phyloP scores from a whole-genome alignment of 257 asterid genomes.

The Solanum medicagineum region DNA sequence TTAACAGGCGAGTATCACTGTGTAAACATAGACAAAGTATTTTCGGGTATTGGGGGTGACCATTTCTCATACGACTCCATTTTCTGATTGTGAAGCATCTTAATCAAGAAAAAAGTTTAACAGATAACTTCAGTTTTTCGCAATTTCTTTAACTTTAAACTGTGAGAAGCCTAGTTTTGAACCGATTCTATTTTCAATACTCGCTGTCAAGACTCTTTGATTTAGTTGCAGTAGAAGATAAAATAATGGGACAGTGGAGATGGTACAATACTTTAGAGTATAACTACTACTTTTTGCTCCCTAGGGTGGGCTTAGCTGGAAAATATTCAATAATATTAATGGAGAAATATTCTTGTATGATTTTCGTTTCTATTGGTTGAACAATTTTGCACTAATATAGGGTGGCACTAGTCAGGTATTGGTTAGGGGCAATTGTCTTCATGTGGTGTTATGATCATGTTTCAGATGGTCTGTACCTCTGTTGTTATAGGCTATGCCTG shows the following conservation, averaged over 20 bases:
- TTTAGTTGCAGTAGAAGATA: background rate
- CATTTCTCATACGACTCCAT: background rate
- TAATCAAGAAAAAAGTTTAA: background rate
- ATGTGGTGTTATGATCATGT: background rate
- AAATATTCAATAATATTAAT: background rate
- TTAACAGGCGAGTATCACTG: background rate
- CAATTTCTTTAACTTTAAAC: background rate
- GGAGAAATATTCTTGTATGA: background rate
- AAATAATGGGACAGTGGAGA: background rate
- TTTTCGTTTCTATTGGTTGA: background rate
- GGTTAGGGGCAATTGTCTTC: background rate
- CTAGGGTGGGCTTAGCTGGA: background rate
- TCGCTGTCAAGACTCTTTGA: background rate
- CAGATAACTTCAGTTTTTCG: background rate
- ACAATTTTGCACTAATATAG: background rate
- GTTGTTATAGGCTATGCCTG: background rate
- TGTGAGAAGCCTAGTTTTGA: background rate
- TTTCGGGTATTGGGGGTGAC: background rate
- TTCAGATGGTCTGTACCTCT: background rate
- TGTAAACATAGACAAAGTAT: background rate
- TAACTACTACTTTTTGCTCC: background rate
- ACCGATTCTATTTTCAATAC: background rate
- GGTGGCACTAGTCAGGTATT: background rate
- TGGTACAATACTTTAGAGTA: background rate
- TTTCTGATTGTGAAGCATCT: background rate